Evolutionary conservation across 2,329 filamentous ascomycete species (phyloP).

Genomic region (Claviceps paspali): DNA sequence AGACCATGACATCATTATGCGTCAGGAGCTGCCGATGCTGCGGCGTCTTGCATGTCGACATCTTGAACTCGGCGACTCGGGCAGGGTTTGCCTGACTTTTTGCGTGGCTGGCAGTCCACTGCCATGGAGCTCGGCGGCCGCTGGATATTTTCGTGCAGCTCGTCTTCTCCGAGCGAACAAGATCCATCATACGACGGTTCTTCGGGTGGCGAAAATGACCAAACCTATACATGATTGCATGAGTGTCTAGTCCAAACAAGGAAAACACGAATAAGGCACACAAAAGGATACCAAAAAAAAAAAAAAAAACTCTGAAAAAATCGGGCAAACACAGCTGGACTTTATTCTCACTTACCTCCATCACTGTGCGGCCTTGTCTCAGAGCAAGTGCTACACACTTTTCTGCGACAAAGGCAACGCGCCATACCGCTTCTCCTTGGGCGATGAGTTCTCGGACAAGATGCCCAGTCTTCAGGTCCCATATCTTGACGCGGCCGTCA

Average conservation of each 20-base stretch:
- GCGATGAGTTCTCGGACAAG: conserved; percentile 82
- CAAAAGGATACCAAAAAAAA: no score
- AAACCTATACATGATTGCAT: conserved; percentile 44
- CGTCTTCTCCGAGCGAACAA: conserved; percentile 31
- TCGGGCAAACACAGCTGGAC: not conserved
- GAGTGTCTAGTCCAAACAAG: conserved; percentile 1
- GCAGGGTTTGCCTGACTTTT: conserved; percentile 14
- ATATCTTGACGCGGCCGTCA: conserved; percentile 96
- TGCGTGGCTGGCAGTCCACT: conserved; percentile 26
- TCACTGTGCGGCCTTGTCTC: conserved; percentile 71
- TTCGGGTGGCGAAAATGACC: conserved; percentile 83
- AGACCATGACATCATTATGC: no score
- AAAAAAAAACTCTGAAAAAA: no score
- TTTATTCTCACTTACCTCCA: conserved; percentile 58
- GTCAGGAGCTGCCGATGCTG: conserved; percentile 40
- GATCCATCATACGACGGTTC: conserved; percentile 42
- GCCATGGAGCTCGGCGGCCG: conserved; percentile 37
- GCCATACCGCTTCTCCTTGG: conserved; percentile 90
- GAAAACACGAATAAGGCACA: no score
- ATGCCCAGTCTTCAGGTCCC: conserved; percentile 85
- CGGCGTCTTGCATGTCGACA: conserved; percentile 41
- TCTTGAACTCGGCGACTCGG: conserved; percentile 27
- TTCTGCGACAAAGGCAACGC: conserved; percentile 95
- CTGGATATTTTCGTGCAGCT: conserved; percentile 28
- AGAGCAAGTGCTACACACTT: conserved; percentile 94